Percentiles rank a stretch among this genome's conserved stretches.
Evolutionary conservation across 768 basidiomycete genomes (phyloP).

Genomic region (Podaxis mareebaensis): DNA sequence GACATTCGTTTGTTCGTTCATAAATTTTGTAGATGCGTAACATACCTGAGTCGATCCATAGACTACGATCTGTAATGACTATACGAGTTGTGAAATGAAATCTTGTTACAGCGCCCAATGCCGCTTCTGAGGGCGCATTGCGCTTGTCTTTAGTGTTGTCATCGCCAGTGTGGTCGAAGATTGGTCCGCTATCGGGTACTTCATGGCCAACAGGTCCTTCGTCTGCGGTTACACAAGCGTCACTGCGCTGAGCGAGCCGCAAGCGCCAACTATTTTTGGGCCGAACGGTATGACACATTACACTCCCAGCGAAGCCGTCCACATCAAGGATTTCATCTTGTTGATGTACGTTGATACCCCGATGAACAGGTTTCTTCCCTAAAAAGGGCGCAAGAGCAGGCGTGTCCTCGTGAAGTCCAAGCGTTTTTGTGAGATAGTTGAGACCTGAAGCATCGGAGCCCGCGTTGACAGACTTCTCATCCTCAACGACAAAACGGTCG

Average conservation of each 20-base stretch:
- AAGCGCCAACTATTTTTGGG: constrained; percentile 31
- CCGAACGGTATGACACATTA: background rate
- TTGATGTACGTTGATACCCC: constrained; percentile 43
- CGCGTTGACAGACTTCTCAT: constrained; percentile 9
- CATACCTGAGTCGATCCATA: constrained; percentile 46
- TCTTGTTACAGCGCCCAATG: constrained; percentile 29
- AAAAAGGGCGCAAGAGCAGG: constrained; percentile 51
- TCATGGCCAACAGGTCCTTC: background rate
- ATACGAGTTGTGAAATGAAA: constrained; percentile 53
- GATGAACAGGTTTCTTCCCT: constrained; percentile 41
- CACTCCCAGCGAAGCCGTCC: constrained; percentile 17
- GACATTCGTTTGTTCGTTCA: background rate
- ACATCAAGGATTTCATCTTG: constrained; percentile 40
- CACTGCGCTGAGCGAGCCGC: constrained; percentile 36
- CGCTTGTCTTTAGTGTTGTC: background rate
- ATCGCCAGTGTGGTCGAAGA: background rate
- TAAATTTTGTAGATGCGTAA: background rate
- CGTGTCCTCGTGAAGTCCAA: constrained; percentile 51
- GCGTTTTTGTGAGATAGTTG: constrained; percentile 37
- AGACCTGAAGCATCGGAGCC: constrained; percentile 12
- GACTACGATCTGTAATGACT: constrained; percentile 47
- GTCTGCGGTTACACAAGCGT: constrained; percentile 2
- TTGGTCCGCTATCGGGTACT: background rate
- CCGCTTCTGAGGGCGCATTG: background rate
- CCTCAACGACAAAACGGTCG: constrained; percentile 6